Percentiles rank a stretch among this genome's conserved stretches.
These are phyloP conservation scores for Irpex sp. DNA, from an alignment of 1,284 basidiomycete genomes.

Conservation along the genomic window DNA sequence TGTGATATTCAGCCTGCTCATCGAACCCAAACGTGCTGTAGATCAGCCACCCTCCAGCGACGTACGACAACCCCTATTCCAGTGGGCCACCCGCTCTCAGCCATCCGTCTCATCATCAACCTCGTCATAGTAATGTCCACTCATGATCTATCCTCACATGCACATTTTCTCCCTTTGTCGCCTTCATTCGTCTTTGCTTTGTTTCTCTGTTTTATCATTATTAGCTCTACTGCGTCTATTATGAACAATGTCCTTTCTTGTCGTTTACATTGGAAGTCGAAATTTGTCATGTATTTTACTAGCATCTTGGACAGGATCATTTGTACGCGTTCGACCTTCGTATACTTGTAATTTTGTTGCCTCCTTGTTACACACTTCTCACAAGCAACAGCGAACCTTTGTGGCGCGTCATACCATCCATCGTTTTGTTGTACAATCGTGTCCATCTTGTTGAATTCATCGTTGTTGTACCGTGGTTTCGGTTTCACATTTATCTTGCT, in stretches of 20 bases:
- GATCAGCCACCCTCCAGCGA: constrained; percentile 65
- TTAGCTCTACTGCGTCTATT: constrained; percentile 1
- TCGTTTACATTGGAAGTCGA: not conserved
- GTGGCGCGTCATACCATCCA: not conserved
- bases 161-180: not conserved
- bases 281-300: not conserved
- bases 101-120: constrained; percentile 24
- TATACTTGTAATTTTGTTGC: not conserved
- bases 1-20: constrained; percentile 51
- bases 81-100: constrained; percentile 63
- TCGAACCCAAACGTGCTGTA: constrained; percentile 76
- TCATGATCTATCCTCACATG: constrained; percentile 1
- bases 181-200: not conserved
- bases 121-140: constrained; percentile 13
- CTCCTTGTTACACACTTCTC: not conserved
- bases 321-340: not conserved
- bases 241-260: constrained; percentile 1
- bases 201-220: not conserved
- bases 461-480: no score
- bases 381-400: no score
- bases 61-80: constrained; percentile 65
- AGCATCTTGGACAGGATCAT: not conserved
- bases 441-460: no score
- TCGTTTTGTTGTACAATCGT: not conserved
- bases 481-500: no score